Conservation (phyloP, 2,329 filamentous ascomycete species). For the Curvularia spicifera region DNA sequence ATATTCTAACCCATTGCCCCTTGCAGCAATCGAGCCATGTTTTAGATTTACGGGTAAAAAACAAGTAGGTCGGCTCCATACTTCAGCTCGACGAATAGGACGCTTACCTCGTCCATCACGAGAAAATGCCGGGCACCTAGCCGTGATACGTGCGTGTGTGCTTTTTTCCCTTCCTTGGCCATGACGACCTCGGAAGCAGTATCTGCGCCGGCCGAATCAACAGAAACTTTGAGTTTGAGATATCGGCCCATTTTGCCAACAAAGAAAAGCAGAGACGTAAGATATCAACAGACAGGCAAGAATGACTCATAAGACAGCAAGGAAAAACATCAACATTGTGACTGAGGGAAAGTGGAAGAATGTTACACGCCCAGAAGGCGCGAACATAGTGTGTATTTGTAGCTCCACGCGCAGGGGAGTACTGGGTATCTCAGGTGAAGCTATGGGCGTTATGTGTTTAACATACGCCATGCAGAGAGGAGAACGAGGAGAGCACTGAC, state of each 20-base stretch:
- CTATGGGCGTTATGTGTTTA: constrained; percentile 23
- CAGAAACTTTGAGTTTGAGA: neutral
- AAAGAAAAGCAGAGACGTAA: constrained; percentile 1
- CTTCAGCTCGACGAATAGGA: neutral
- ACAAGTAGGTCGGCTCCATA: constrained; percentile 21
- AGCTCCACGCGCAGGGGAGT: constrained; percentile 16
- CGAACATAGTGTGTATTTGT: constrained; percentile 15
- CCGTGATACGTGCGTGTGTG: neutral
- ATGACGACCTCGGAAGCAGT: constrained; percentile 11
- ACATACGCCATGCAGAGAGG: constrained; percentile 15
- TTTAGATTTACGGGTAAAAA: constrained; percentile 23
- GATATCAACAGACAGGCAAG: constrained; percentile 2
- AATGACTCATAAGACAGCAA: constrained; percentile 7
- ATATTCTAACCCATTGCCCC: constrained; percentile 11
- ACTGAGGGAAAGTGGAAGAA: constrained; percentile 5
- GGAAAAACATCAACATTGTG: constrained; percentile 4
- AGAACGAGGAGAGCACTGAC: constrained; percentile 19
- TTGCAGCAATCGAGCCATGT: constrained; percentile 28
- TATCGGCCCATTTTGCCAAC: constrained; percentile 7
- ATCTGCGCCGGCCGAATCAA: constrained; percentile 5
- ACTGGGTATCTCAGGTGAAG: constrained; percentile 28
- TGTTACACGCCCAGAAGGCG: constrained; percentile 5
- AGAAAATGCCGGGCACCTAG: neutral
- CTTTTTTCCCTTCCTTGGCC: constrained; percentile 2
- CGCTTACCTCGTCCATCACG: neutral